Evolutionary conservation across 179 eudicot genomes (phyloP).

Genomic region (Silene coronaria): DNA sequence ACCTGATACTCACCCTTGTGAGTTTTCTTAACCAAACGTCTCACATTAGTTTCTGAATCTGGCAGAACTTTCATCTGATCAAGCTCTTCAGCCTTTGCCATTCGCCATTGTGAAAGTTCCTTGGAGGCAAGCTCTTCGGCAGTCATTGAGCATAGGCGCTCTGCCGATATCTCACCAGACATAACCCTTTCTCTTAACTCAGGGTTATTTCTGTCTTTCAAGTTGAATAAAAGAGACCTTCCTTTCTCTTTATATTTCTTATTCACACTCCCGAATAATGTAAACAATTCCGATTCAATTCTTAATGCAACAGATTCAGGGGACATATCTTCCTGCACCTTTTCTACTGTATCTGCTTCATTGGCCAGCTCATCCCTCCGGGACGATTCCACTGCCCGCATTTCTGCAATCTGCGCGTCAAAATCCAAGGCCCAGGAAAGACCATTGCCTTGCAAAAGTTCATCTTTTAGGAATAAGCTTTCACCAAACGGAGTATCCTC

Average conservation of each 20-base stretch:
- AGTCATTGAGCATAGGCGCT: slow-evolving; percentile 14
- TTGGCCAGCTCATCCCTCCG: slow-evolving; percentile 12
- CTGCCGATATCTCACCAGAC: slow-evolving; percentile 15
- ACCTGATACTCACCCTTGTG: slow-evolving; percentile 21
- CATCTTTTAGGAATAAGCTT: slow-evolving; percentile 10
- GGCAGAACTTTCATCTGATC: slow-evolving; percentile 16
- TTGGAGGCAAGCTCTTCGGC: slow-evolving; percentile 18
- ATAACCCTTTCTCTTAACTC: slow-evolving; percentile 18
- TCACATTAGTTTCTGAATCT: slow-evolving; percentile 4
- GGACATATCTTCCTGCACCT: slow-evolving; percentile 11
- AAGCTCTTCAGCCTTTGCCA: slow-evolving; percentile 17
- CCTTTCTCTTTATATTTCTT: slow-evolving; percentile 18
- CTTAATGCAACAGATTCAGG: slow-evolving; percentile 15
- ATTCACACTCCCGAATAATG: slow-evolving; percentile 16
- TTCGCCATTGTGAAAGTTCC: slow-evolving; percentile 20
- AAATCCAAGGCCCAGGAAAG: slow-evolving; percentile 15
- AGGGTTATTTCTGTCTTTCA: slow-evolving; percentile 19
- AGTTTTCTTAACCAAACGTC: slow-evolving; percentile 19
- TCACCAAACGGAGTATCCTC: slow-evolving; percentile 15
- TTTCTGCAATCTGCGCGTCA: slow-evolving; percentile 16
- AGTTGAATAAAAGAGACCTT: slow-evolving; percentile 14
- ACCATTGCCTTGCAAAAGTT: slow-evolving; percentile 18
- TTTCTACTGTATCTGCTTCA: slow-evolving; percentile 6
- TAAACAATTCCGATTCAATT: slow-evolving; percentile 15
- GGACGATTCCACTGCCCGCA: slow-evolving; percentile 11